Evolutionary conservation across 495 filamentous ascomycete genomes (phyloP).

Genomic region (Penicillium canariense): DNA sequence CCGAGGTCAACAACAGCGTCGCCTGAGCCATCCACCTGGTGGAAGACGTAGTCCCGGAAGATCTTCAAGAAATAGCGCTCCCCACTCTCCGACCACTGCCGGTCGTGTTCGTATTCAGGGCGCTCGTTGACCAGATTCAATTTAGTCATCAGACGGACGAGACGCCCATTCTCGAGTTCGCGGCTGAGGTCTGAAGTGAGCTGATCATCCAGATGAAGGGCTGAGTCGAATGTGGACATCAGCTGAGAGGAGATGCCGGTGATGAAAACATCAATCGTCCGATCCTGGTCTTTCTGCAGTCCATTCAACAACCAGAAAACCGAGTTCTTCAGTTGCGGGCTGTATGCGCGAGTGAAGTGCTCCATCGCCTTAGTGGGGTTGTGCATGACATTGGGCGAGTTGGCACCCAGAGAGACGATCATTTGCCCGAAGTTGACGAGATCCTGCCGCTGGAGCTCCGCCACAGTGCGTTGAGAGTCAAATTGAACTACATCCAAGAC

Average conservation of each 20-base stretch:
- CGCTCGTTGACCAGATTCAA: slow-evolving; percentile 83
- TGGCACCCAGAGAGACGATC: slow-evolving; percentile 73
- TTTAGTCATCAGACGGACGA: slow-evolving; percentile 80
- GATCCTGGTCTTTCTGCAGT: slow-evolving; percentile 48
- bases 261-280: slow-evolving; percentile 76
- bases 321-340: slow-evolving; percentile 67
- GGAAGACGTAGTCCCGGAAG: slow-evolving; percentile 96
- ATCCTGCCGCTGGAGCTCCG: slow-evolving; percentile 83
- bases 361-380: slow-evolving; percentile 65
- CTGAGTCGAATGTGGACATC: slow-evolving; percentile 66
- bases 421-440: slow-evolving; percentile 82
- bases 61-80: slow-evolving; percentile 89
- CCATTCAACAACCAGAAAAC: slow-evolving; percentile 71
- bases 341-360: slow-evolving; percentile 68
- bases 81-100: slow-evolving; percentile 82
- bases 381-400: slow-evolving; percentile 54
- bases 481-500: slow-evolving; percentile 84
- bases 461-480: slow-evolving; percentile 60
- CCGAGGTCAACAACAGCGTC: slow-evolving; percentile 78
- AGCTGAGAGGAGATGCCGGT: slow-evolving; percentile 71
- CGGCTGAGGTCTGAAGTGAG: slow-evolving; percentile 64
- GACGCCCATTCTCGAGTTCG: slow-evolving; percentile 88
- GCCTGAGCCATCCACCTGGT: slow-evolving; percentile 82
- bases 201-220: slow-evolving; percentile 73
- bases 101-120: slow-evolving; percentile 73